Evolutionary conservation across 2,329 filamentous ascomycete genomes (phyloP).

Genomic region (Diaporthe aspalathi): DNA sequence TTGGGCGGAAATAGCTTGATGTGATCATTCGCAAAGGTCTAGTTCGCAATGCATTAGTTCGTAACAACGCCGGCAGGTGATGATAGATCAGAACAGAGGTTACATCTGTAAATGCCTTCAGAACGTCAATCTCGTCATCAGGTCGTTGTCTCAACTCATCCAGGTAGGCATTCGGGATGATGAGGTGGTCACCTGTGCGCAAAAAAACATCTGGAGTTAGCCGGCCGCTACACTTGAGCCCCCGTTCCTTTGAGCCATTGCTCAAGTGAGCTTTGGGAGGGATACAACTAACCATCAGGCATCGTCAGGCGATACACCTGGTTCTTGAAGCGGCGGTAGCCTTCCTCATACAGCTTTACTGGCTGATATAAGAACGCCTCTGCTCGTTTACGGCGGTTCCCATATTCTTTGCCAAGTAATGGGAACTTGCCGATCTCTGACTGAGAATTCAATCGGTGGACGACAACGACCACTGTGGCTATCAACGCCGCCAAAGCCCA

Average conservation of each 20-base stretch:
- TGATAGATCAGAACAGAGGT: background rate
- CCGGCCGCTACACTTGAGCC: background rate
- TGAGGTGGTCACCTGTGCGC: slow-evolving; percentile 44
- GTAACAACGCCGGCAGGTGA: background rate
- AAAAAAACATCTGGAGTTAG: background rate
- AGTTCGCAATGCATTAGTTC: background rate
- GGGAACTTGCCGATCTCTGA: slow-evolving; percentile 17
- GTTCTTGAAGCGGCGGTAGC: slow-evolving; percentile 34
- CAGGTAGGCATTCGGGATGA: slow-evolving; percentile 45
- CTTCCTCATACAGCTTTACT: slow-evolving; percentile 28
- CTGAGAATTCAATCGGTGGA: background rate
- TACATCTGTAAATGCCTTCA: slow-evolving; percentile 41
- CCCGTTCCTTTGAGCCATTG: background rate
- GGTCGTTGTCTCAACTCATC: slow-evolving; percentile 46
- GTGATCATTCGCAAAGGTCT: slow-evolving; percentile 33
- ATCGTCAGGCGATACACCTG: slow-evolving; percentile 36
- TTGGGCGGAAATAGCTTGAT: slow-evolving; percentile 35
- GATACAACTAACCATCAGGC: slow-evolving; percentile 22
- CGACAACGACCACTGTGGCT: background rate
- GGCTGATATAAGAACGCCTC: slow-evolving; percentile 26
- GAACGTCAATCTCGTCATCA: slow-evolving; percentile 46
- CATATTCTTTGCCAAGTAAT: slow-evolving; percentile 31
- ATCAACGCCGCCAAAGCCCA: slow-evolving; percentile 1
- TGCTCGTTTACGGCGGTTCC: slow-evolving; percentile 23
- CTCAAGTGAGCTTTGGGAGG: background rate